Conservation (phyloP, 164 flowering plant genomes). For the Dillenia turbinata region DNA sequence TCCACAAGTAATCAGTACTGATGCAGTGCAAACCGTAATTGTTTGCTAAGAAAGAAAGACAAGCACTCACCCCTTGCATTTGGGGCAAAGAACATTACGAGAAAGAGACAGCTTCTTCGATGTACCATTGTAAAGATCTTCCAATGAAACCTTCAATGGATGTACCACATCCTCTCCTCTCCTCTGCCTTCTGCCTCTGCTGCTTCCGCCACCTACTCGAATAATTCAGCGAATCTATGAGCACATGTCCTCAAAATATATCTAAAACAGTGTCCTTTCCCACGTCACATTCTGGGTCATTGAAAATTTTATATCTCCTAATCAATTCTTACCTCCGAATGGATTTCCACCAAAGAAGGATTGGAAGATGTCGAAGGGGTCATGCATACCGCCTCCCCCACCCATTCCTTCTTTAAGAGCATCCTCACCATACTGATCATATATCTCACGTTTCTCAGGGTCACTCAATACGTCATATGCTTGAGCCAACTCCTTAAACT, state of each 20-base stretch:
- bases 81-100: slow-evolving; percentile 48
- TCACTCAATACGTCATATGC: slow-evolving; percentile 67
- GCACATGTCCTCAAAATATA: background rate
- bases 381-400: slow-evolving; percentile 53
- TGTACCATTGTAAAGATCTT: slow-evolving; percentile 48
- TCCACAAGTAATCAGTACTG: background rate
- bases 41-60: background rate
- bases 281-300: background rate
- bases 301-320: background rate
- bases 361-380: slow-evolving; percentile 67
- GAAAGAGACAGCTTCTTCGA: slow-evolving; percentile 58
- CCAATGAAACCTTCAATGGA: slow-evolving; percentile 52
- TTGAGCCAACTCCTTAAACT: slow-evolving; percentile 63
- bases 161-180: slow-evolving; percentile 58
- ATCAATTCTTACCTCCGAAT: slow-evolving; percentile 36
- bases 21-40: background rate
- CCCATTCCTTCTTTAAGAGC: slow-evolving; percentile 75
- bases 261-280: background rate
- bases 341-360: slow-evolving; percentile 66
- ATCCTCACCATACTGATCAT: slow-evolving; percentile 67
- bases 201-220: slow-evolving; percentile 47
- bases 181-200: slow-evolving; percentile 56
- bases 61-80: slow-evolving; percentile 49
- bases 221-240: background rate
- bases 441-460: slow-evolving; percentile 59